These are phyloP conservation scores for Lepraria neglecta DNA, from an alignment of 495 filamentous ascomycete genomes.

Conservation along the genomic window DNA sequence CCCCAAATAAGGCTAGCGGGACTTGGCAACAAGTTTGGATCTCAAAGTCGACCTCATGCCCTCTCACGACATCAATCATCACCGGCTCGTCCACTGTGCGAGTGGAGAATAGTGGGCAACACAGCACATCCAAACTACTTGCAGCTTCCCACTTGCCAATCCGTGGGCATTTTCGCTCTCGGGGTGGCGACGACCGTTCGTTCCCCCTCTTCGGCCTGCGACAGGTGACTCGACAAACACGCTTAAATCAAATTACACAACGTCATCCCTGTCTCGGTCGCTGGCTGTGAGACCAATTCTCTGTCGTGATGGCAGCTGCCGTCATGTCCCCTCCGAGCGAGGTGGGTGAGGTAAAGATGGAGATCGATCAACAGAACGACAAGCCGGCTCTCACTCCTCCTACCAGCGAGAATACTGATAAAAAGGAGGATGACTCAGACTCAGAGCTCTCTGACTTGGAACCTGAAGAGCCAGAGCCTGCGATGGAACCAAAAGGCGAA, in stretches of 20 bases:
- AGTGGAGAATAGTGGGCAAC: too few species aligned
- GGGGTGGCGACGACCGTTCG: background rate
- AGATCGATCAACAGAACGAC: constrained; percentile 17
- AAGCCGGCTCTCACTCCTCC: constrained; percentile 31
- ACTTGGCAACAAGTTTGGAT: constrained; percentile 6
- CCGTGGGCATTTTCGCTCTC: background rate
- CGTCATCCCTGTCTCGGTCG: background rate
- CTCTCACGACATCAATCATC: background rate
- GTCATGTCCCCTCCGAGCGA: constrained; percentile 25
- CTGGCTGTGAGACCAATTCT: background rate
- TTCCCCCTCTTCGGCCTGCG: constrained; percentile 10
- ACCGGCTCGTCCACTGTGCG: background rate
- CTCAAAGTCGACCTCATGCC: constrained; percentile 7
- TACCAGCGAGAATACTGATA: constrained; percentile 29
- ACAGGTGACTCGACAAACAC: constrained; percentile 14
- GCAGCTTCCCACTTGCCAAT: background rate
- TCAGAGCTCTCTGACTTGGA: constrained; percentile 36
- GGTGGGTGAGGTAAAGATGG: constrained; percentile 23
- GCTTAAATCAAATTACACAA: background rate
- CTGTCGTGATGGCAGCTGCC: constrained; percentile 15
- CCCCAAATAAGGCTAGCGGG: background rate
- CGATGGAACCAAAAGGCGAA: constrained; percentile 23
- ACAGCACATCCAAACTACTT: background rate
- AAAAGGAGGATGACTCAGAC: constrained; percentile 29
- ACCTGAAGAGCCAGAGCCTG: constrained; percentile 30